phyloP scores from a whole-genome alignment of 805 yeast species.

The Sporopachydermia quercuum region DNA sequence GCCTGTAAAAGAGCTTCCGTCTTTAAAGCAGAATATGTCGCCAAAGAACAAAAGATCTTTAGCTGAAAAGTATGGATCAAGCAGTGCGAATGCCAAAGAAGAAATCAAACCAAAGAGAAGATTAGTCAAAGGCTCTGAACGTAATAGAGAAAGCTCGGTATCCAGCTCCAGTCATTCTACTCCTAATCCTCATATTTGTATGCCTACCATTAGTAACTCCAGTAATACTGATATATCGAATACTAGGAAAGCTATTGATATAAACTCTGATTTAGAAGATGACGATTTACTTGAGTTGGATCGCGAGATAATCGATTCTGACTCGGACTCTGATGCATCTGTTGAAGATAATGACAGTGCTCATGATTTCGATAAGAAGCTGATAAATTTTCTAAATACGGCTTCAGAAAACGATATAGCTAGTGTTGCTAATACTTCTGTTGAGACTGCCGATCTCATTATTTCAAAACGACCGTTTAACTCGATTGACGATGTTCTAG shows the following conservation, averaged over 20 bases:
- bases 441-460: constrained; percentile 47
- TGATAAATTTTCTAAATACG: constrained; percentile 63
- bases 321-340: constrained; percentile 32
- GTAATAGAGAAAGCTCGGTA: too few species aligned
- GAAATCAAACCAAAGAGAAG: too few species aligned
- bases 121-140: neutral
- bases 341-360: constrained; percentile 21
- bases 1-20: too few species aligned
- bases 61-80: neutral
- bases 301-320: constrained; percentile 30
- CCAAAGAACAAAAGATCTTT: neutral
- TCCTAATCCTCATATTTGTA: too few species aligned
- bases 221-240: too few species aligned
- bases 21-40: too few species aligned
- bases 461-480: constrained; percentile 58
- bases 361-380: constrained; percentile 42
- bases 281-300: too few species aligned
- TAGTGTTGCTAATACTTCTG: constrained; percentile 63
- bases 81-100: neutral
- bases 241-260: too few species aligned
- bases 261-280: neutral
- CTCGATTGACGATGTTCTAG: constrained; percentile 43
- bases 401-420: constrained; percentile 63
- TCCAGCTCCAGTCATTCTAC: too few species aligned
- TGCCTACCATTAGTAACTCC: too few species aligned